Base-by-base conservation (phyloP, 371 early-diverging fungal species). In the Batkoa obscura region DNA sequence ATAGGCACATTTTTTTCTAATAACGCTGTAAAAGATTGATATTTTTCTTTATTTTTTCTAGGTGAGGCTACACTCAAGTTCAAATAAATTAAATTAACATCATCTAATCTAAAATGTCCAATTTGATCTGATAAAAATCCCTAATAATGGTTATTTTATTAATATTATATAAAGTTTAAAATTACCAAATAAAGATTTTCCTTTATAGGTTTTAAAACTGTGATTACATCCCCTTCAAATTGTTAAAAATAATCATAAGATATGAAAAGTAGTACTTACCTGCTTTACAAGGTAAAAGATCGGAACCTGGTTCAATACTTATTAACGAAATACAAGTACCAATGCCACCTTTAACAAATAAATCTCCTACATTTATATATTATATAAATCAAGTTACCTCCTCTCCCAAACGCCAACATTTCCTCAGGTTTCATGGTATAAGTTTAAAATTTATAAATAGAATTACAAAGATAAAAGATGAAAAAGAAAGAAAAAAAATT, bases 171-270 rank as follows among this genome's bases (percentile, higher is more conserved):
- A 47, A 49, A 38, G 38, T 31, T n/a, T 23, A 39, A 12, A 37
- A 47, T 15, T 57, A 57, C 57, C 36, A 48, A 30, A 38, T 57
- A 57, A 6, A 57, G n/a, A 15, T 39, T 30, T 1, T 38, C 57
- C 3, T 41, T 49, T n/a, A 57, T 35, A 15, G 47, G 57, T 30
- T 57, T 57, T 9, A 57, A 31, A 17, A 57, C 49, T 15, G 49
- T 49, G 17, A 57, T 57, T 33, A 57, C 39, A 37, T 57, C 57
- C 12, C 57, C 57, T 57, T 33, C 15, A 13, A 17, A n/a, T 35
- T 33, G 36, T 23, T 41, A 23, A 12, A 12, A 35, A 33, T 17
- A 31, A 13, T 49, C 37, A 8, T 47, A 12, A 9, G 15, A 48
- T 37, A 13, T 13, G 31, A 2, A 23, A 17, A 36, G 4, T 35